Evolutionary conservation across 805 yeast genomes (phyloP), one percentile per base, ranked within the genome.

Genomic region (Monosporozyma aerobia): DNA sequence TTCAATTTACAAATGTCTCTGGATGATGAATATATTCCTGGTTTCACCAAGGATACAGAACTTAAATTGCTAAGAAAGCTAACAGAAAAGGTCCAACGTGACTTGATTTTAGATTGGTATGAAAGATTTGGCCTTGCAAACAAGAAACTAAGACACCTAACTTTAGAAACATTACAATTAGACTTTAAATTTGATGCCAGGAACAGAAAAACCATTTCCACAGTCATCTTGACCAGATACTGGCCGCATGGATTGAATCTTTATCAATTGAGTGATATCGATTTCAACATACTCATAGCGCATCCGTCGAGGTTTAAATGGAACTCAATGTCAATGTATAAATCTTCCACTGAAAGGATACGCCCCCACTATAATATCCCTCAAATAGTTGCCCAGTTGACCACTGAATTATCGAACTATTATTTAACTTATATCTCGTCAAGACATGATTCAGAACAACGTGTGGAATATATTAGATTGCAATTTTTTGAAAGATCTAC

Each of bases 201-300:
- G 5, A 56, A 50, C 27, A 54, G 63, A 40, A 51, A 48, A 3
- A 50, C 52, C 3, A 16, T 61, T 5, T 58, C 59, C 2, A 52
- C 48, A 11, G 53, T 51, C 33, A 54, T 63, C 41, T 32, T 62
- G 30, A 33, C 47, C 5, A 52, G 55, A 47, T 63, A 56, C 50
- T 64, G 64, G 64, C 64, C 61, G 1, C 48, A 54, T 3, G 69
- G 69, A 4, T 47, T 64, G 22, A 61, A 55, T 46, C 30, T 64
- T 11, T 57, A 81, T 16, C 95, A 87, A 62, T 62, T 82, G 43
- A 83, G 94, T 0, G 89, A 85, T 54, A 68, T 85, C 5, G 94
- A 87, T 58, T 78, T 84, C 51, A 86, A 83, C 57, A 61, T 77
- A 45, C 70, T 85, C 45, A 77, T 85, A 2, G 85, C 83, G 58